Percentiles rank a stretch among this genome's conserved stretches.
phyloP scores from a whole-genome alignment of 257 asterid genomes.

The Lithospermum erythrorhizon region DNA sequence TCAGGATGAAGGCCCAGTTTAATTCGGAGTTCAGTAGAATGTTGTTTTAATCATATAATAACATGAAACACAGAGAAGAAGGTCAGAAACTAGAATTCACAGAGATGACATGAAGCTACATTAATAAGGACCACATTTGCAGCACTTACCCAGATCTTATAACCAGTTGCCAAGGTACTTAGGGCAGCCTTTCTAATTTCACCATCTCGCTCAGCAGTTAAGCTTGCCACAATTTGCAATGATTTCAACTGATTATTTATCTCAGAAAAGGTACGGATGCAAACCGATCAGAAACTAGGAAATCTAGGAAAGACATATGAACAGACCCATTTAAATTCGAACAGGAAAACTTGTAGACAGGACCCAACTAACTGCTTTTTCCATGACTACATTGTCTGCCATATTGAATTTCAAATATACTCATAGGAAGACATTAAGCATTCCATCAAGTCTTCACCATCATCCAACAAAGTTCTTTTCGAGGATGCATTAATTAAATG shows the following conservation, averaged over 20 bases:
- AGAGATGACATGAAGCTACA: neutral
- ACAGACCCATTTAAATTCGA: neutral
- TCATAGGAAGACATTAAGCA: neutral
- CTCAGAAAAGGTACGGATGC: conserved; percentile 23
- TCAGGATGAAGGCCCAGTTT: neutral
- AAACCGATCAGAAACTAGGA: conserved; percentile 8
- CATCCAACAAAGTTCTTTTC: neutral
- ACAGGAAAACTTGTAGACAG: neutral
- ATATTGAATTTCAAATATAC: too few species aligned
- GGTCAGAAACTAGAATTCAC: neutral
- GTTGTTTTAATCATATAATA: conserved; percentile 1
- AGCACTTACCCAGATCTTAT: conserved; percentile 86
- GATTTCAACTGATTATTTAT: conserved; percentile 81
- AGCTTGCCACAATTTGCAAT: conserved; percentile 92
- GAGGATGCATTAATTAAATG: neutral
- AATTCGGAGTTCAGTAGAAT: neutral
- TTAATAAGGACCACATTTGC: conserved; percentile 2
- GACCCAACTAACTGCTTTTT: neutral
- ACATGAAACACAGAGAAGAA: conserved; percentile 1
- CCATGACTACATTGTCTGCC: neutral
- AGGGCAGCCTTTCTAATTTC: conserved; percentile 91
- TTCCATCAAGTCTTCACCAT: neutral
- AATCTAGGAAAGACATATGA: neutral
- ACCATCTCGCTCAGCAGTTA: conserved; percentile 97
- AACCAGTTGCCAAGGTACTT: conserved; percentile 85